Evolutionary conservation across 257 asterid species (phyloP), one percentile per base, ranked within the genome.

Genomic region (Penstemon newberryi): DNA sequence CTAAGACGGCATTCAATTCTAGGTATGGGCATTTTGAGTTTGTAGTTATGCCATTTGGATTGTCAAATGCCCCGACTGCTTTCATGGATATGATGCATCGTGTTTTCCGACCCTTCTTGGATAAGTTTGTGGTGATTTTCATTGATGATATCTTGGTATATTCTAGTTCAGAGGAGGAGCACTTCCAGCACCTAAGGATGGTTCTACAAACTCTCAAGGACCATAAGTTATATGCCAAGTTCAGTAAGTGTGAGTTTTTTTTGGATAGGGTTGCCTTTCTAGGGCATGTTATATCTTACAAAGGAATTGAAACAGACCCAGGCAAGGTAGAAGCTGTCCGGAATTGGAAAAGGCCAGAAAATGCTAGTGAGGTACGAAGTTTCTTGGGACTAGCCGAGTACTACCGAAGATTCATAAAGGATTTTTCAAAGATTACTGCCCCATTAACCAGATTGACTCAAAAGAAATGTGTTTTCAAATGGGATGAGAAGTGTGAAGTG

Each of bases 231-330:
- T 8, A 49, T 7, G 53, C 53, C n/a, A 49, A 49, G n/a, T 49
- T 49, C 10, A 49, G 53, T 5, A 49, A 49, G 10, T 5, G 53
- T 49, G 66, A 37, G 63, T 68, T 18, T 11, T 15, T 2, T 37
- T 66, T 70, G 36, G 53, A 49, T 63, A 19, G 33, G 47, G 19
- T 55, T 4, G 38, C 46, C 4, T 59, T 59, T 59, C 38, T 59
- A 19, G 64, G 64, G 3, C 47, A 59, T 11, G 25, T 39, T 8
- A 11, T 59, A 7, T 51, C 19, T 51, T 15, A 49, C 0, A 49
- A 12, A 7, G n/a, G 4, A 47, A 47, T 5, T 3, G 53, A 5
- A 13, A 13, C n/a, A 25, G 33, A 25, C 33, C 33, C 33, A 25
- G 33, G 33, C 33, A 25, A 25, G 33, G 33, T 25, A 25, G 33